Conservation (phyloP, 306 rosid species). For the Prunus kanzakura region DNA sequence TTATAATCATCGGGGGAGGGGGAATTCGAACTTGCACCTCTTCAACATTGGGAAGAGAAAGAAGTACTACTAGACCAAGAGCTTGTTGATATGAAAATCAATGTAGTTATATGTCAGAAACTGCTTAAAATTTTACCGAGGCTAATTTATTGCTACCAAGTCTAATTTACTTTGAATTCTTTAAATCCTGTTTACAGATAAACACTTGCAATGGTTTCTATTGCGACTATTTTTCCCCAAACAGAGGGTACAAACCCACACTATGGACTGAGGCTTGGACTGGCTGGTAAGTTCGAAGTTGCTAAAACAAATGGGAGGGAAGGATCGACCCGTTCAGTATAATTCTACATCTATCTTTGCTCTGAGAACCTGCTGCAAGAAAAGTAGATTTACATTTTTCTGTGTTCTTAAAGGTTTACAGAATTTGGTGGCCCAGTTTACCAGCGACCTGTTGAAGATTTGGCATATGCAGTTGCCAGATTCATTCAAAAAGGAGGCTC, state of each 20-base stretch:
- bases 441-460: constrained; percentile 37
- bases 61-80: too few relatives aligned
- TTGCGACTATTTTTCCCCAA: constrained; percentile 79
- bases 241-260: constrained; percentile 72
- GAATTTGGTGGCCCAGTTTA: constrained; percentile 43
- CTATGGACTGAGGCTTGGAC: constrained; percentile 63
- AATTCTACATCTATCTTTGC: not conserved
- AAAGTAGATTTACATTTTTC: not conserved
- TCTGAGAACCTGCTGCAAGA: not conserved
- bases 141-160: not conserved
- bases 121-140: not conserved
- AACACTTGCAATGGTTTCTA: constrained; percentile 88
- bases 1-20: too few relatives aligned
- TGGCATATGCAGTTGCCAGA: constrained; percentile 46
- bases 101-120: not conserved
- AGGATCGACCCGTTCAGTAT: too few relatives aligned
- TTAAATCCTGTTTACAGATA: constrained; percentile 46
- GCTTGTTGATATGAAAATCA: not conserved
- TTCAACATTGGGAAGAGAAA: too few relatives aligned
- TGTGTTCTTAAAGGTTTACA: constrained; percentile 31
- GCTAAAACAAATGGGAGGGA: too few relatives aligned
- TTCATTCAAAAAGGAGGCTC: constrained; percentile 50
- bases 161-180: not conserved
- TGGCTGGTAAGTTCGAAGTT: constrained; percentile 35
- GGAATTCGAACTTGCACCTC: too few relatives aligned